Evolutionary conservation across 768 basidiomycete species (phyloP).

Genomic region (Rhodotorula graminis): DNA sequence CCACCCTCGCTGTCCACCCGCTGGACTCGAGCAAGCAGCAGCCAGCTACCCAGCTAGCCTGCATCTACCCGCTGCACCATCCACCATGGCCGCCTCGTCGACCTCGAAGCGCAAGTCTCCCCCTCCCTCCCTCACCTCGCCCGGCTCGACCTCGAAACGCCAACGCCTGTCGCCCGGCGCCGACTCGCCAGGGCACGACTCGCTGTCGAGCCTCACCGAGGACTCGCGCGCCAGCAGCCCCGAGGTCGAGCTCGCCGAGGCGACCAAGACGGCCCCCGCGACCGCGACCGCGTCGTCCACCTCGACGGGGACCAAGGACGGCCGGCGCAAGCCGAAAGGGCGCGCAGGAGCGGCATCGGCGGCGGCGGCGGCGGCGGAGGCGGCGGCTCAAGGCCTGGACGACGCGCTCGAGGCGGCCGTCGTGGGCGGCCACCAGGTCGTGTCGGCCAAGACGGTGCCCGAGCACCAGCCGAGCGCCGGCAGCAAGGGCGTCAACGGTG

Average conservation of each 20-base stretch:
- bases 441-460: constrained; percentile 27
- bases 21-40: no score
- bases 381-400: no score
- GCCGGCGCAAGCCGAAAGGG: neutral
- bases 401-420: constrained; percentile 1
- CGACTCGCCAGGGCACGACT: constrained; percentile 9
- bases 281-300: neutral
- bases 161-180: constrained; percentile 10
- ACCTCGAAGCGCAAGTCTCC: constrained; percentile 4
- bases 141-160: neutral
- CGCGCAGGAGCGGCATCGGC: neutral
- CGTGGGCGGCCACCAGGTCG: constrained; percentile 4
- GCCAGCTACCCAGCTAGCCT: no score
- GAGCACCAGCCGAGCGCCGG: constrained; percentile 6
- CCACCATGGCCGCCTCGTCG: neutral
- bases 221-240: constrained; percentile 11
- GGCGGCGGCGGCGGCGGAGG: no score
- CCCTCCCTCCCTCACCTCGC: neutral
- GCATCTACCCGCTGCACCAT: neutral
- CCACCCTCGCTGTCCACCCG: no score
- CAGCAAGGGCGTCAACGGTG: neutral
- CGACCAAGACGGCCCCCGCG: neutral
- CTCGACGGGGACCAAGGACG: neutral
- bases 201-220: constrained; percentile 22
- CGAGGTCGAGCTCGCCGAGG: constrained; percentile 16